phyloP scores from a whole-genome alignment of 495 filamentous ascomycete species.

The Haplographium delicatum region DNA sequence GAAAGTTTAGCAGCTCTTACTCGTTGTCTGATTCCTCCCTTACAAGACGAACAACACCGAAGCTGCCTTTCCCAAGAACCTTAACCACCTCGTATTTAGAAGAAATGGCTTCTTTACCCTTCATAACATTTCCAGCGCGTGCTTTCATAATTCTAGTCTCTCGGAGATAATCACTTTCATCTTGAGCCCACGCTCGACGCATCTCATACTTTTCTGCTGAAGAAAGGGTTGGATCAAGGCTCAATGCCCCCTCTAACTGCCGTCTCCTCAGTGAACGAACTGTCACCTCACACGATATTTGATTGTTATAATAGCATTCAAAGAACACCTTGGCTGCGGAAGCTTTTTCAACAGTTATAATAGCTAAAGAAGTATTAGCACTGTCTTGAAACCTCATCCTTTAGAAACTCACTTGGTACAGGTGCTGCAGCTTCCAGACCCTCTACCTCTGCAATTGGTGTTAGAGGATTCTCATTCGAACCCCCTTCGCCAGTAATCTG shows the following conservation, averaged over 20 bases:
- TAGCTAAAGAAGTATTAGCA: constrained; percentile 31
- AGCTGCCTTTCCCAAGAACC: constrained; percentile 91
- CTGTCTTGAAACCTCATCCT: background rate
- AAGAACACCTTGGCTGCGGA: constrained; percentile 81
- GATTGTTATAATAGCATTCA: constrained; percentile 72
- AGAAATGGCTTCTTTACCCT: constrained; percentile 32
- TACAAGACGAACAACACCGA: constrained; percentile 84
- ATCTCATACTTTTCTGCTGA: constrained; percentile 49
- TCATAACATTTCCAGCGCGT: constrained; percentile 27
- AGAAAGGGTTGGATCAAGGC: constrained; percentile 41
- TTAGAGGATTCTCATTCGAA: constrained; percentile 16
- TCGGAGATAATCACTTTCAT: constrained; percentile 73
- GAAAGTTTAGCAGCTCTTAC: background rate
- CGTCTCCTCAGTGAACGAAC: constrained; percentile 61
- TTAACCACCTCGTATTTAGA: constrained; percentile 71
- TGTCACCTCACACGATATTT: constrained; percentile 46
- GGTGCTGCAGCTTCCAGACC: constrained; percentile 11
- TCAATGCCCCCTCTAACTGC: constrained; percentile 61
- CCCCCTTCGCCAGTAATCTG: constrained; percentile 7
- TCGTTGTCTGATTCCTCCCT: constrained; percentile 47
- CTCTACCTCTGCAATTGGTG: constrained; percentile 23
- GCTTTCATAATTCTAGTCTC: constrained; percentile 62
- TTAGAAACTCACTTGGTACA: constrained; percentile 26
- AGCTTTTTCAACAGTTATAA: constrained; percentile 70
- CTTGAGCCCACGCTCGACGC: constrained; percentile 52